Conservation (phyloP, 441 rosid species). For the Euphorbia corollata region DNA sequence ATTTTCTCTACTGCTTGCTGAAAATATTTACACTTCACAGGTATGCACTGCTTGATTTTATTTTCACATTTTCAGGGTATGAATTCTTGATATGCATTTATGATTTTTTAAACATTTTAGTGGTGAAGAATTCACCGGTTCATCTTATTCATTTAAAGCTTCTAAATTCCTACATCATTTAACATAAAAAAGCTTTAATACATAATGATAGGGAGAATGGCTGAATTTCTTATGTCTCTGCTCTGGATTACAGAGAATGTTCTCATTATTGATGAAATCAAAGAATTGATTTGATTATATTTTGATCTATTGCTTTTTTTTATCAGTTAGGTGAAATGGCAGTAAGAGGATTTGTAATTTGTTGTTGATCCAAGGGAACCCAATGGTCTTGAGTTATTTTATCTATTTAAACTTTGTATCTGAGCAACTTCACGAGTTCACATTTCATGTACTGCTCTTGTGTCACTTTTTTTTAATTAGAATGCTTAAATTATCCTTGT, state of each 20-base stretch:
- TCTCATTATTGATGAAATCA: background rate
- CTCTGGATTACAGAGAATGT: background rate
- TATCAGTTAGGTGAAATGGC: background rate
- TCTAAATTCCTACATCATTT: background rate
- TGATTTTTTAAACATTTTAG: background rate
- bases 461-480: background rate
- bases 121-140: background rate
- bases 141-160: background rate
- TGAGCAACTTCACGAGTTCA: background rate
- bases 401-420: background rate
- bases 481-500: background rate
- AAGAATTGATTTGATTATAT: background rate
- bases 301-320: background rate
- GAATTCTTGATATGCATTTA: background rate
- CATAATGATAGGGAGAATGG: conserved; percentile 10
- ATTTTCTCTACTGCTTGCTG: too few species aligned
- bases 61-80: conserved; percentile 3
- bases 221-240: background rate
- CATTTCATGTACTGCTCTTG: background rate
- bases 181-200: background rate
- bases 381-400: background rate
- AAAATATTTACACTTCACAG: too few species aligned
- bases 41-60: conserved; percentile 32
- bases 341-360: background rate
- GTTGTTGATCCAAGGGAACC: background rate